A percentile compares a stretch with the other conserved stretches of the same genome.
Conservation (phyloP, 2,329 filamentous ascomycete species). For the Dissoconium aciculare region DNA sequence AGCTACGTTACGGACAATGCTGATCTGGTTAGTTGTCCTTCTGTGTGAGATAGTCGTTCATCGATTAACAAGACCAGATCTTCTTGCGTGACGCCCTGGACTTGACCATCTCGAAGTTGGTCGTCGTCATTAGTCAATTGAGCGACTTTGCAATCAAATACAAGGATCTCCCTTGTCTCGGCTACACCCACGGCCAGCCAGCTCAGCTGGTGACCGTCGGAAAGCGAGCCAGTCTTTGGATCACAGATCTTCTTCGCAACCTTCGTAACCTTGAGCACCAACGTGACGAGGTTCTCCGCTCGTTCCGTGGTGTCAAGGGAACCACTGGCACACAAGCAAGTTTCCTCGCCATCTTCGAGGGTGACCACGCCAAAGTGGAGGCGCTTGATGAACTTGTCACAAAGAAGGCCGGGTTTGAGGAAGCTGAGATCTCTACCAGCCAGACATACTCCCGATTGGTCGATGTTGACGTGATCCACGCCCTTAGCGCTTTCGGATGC, state of each 20-base stretch:
- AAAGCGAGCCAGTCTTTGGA: constrained; percentile 56
- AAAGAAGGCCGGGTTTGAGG: constrained; percentile 49
- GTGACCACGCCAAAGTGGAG: constrained; percentile 45
- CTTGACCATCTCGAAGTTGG: constrained; percentile 61
- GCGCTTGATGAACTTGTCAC: constrained; percentile 48
- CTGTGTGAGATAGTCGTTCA: not conserved
- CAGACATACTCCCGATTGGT: constrained; percentile 72
- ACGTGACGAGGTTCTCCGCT: constrained; percentile 42
- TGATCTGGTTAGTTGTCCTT: constrained; percentile 36
- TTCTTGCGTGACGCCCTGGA: constrained; percentile 61
- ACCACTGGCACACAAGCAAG: constrained; percentile 68
- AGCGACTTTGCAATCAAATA: constrained; percentile 55
- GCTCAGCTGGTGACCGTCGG: constrained; percentile 45
- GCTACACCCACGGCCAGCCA: constrained; percentile 60
- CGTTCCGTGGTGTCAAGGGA: constrained; percentile 60
- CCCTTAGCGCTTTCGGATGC: constrained; percentile 64
- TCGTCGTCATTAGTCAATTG: constrained; percentile 63
- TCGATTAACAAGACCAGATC: constrained; percentile 30
- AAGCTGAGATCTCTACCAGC: constrained; percentile 49
- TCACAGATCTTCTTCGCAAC: constrained; percentile 62
- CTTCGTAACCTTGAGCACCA: constrained; percentile 57
- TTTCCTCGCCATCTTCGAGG: constrained; percentile 55
- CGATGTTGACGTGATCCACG: constrained; percentile 66
- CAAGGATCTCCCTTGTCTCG: constrained; percentile 58
- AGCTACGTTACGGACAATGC: constrained; percentile 56